Evolutionary conservation across 2,329 filamentous ascomycete species (phyloP).

Genomic region (Exophiala bonariae): DNA sequence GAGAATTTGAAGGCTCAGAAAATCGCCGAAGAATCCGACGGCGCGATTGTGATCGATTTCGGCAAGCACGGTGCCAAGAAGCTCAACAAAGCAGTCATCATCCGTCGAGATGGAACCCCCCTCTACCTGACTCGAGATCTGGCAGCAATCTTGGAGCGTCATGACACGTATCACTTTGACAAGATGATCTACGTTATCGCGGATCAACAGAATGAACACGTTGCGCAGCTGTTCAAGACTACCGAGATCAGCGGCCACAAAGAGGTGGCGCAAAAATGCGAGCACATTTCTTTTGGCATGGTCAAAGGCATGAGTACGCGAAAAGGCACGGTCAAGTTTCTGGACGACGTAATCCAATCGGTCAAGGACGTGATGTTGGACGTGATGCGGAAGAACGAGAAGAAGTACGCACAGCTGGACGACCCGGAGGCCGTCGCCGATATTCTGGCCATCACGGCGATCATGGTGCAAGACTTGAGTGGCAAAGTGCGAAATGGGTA

Average conservation of each 20-base stretch:
- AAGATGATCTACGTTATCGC: conserved; percentile 70
- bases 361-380: conserved; percentile 97
- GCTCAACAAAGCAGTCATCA: conserved; percentile 65
- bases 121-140: conserved; percentile 71
- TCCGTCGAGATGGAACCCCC: conserved; percentile 67
- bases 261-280: conserved; percentile 59
- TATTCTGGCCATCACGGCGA: conserved; percentile 84
- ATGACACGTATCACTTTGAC: conserved; percentile 62
- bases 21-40: conserved; percentile 64
- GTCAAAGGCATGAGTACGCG: conserved; percentile 65
- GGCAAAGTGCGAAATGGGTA: conserved; percentile 76
- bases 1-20: conserved; percentile 59
- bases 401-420: conserved; percentile 87
- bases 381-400: conserved; percentile 86
- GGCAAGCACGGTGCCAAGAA: conserved; percentile 67
- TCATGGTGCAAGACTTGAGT: conserved; percentile 98
- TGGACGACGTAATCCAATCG: conserved; percentile 71
- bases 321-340: conserved; percentile 72
- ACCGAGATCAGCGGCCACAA: conserved; percentile 62
- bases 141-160: conserved; percentile 64
- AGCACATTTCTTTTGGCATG: conserved; percentile 68
- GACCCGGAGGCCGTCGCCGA: conserved; percentile 81
- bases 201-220: conserved; percentile 63
- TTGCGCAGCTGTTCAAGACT: conserved; percentile 66
- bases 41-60: conserved; percentile 68